Conservation (phyloP, 305 asterid genomes). For the Solanum hybrid region DNA sequence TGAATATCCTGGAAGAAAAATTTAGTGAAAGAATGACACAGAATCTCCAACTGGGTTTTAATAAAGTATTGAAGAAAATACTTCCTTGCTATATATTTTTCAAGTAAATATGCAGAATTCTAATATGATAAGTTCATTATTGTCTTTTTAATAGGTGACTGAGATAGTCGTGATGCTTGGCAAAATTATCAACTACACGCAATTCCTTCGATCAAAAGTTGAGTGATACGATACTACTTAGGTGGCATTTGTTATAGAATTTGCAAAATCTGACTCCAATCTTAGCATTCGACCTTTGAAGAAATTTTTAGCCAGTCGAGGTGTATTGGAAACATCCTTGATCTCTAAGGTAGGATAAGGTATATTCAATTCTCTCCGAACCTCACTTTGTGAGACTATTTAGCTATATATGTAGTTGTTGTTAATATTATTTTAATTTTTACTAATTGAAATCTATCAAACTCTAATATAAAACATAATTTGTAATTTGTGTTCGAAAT, state of each 20-base stretch:
- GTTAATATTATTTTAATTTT: neutral
- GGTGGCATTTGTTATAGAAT: too few relatives aligned
- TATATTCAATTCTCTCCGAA: neutral
- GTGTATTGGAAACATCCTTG: too few relatives aligned
- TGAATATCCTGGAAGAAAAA: constrained; percentile 27
- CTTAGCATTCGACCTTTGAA: too few relatives aligned
- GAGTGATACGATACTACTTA: too few relatives aligned
- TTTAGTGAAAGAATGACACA: constrained; percentile 50
- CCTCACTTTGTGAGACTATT: neutral
- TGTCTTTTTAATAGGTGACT: too few relatives aligned
- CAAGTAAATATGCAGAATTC: neutral
- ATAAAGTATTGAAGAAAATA: constrained; percentile 35
- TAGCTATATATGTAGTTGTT: neutral
- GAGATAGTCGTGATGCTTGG: too few relatives aligned
- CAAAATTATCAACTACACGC: too few relatives aligned
- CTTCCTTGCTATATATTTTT: neutral
- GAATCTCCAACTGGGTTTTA: constrained; percentile 88
- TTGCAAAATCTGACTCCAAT: too few relatives aligned
- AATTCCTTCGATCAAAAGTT: too few relatives aligned
- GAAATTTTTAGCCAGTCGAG: neutral
- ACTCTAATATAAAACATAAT: neutral
- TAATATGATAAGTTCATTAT: neutral
- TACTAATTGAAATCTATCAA: neutral
- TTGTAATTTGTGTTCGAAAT: neutral
- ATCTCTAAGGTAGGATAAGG: neutral